Conservation (phyloP, 495 filamentous ascomycete genomes). For the Friedmanniomyces simplex region DNA sequence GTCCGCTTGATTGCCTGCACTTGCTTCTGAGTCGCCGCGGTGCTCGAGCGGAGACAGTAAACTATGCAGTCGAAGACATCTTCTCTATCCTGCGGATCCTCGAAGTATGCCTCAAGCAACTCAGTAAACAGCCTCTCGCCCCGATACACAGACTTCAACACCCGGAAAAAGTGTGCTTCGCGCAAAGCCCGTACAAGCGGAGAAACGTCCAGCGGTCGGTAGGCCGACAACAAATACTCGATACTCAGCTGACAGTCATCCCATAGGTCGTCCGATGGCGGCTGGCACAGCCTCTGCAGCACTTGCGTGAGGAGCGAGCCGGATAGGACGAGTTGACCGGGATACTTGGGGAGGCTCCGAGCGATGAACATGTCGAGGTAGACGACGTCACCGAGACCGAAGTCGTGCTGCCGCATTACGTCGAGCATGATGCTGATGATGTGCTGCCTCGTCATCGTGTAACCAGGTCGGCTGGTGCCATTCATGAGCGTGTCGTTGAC, state of each 20-base stretch:
- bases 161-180: constrained; percentile 79
- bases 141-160: constrained; percentile 80
- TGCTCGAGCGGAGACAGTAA: constrained; percentile 65
- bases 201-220: constrained; percentile 74
- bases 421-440: constrained; percentile 81
- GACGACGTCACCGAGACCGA: constrained; percentile 70
- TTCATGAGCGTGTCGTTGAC: constrained; percentile 36
- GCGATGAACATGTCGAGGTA: constrained; percentile 98
- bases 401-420: constrained; percentile 66
- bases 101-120: constrained; percentile 71
- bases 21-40: constrained; percentile 64
- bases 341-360: constrained; percentile 90
- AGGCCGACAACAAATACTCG: constrained; percentile 88
- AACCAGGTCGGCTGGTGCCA: constrained; percentile 11
- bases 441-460: constrained; percentile 70
- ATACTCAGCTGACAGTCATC: constrained; percentile 93
- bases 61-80: constrained; percentile 67
- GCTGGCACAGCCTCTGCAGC: constrained; percentile 71
- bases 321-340: constrained; percentile 84
- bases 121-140: constrained; percentile 70
- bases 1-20: constrained; percentile 61
- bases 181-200: constrained; percentile 66
- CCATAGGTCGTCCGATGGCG: constrained; percentile 66
- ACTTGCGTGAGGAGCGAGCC: constrained; percentile 75
- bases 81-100: constrained; percentile 66